These are phyloP conservation scores for Perkinsus chesapeaki DNA, from an alignment of 169 alveolate genomes.

Conservation along the genomic window DNA sequence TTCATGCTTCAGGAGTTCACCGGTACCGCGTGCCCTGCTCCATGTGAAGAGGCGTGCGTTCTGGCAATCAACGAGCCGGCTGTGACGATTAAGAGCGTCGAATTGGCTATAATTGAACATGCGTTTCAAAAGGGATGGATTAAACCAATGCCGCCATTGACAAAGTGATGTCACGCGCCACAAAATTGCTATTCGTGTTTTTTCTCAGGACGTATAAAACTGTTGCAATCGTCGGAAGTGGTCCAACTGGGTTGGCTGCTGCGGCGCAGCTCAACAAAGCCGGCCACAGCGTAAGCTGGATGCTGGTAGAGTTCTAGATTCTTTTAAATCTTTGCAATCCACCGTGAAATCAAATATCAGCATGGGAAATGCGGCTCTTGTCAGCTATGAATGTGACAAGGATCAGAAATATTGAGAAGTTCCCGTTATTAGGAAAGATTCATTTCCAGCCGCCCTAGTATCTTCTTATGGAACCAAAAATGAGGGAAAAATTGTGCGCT, in stretches of 20 bases:
- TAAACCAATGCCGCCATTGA: constrained; percentile 42
- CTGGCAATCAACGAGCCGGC: constrained; percentile 51
- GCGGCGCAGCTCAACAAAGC: constrained; percentile 56
- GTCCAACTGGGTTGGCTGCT: constrained; percentile 54
- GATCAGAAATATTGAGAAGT: no score
- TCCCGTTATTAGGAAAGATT: no score
- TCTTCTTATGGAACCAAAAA: not conserved
- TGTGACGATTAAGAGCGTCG: constrained; percentile 53
- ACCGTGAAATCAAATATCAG: no score
- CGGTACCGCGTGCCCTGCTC: constrained; percentile 56
- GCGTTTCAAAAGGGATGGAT: constrained; percentile 52
- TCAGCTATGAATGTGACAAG: no score
- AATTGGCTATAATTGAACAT: constrained; percentile 47
- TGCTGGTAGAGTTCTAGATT: no score
- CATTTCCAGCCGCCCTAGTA: no score
- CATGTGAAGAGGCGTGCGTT: constrained; percentile 57
- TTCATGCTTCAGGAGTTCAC: constrained; percentile 37
- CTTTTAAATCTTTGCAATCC: no score
- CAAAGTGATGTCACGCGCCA: not conserved
- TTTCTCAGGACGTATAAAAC: constrained; percentile 36
- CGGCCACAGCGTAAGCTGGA: constrained; percentile 29
- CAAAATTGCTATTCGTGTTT: not conserved
- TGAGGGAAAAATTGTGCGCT: not conserved
- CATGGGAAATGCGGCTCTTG: no score
- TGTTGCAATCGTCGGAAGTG: constrained; percentile 51